Percentiles rank a stretch among this genome's conserved stretches.
Conservation (phyloP, 2,329 filamentous ascomycete genomes). For the Onygenales sp. region DNA sequence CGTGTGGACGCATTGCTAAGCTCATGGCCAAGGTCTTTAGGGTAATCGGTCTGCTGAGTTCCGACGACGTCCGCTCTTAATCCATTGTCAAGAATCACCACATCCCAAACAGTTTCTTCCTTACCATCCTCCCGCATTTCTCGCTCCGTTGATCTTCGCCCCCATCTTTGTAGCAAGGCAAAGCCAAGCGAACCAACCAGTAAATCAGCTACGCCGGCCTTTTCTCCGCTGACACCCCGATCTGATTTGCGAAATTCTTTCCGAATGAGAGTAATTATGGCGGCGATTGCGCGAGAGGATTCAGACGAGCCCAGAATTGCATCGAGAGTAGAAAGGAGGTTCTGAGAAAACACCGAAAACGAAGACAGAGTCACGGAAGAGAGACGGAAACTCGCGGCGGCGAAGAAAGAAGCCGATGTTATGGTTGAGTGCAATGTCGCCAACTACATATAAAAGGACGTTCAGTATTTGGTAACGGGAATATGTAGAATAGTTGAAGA, state of each 20-base stretch:
- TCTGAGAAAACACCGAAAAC: slow-evolving; percentile 33
- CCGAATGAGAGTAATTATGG: slow-evolving; percentile 38
- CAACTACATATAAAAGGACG: slow-evolving; percentile 22
- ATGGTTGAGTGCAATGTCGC: slow-evolving; percentile 35
- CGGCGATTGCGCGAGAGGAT: slow-evolving; percentile 38
- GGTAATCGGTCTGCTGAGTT: slow-evolving; percentile 27
- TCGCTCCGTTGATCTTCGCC: slow-evolving; percentile 34
- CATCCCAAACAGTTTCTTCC: slow-evolving; percentile 38
- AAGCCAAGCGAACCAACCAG: slow-evolving; percentile 36
- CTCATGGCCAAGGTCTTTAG: slow-evolving; percentile 33
- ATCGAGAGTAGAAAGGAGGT: slow-evolving; percentile 36
- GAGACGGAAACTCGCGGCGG: slow-evolving; percentile 37
- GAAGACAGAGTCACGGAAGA: slow-evolving; percentile 36
- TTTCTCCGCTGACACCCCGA: slow-evolving; percentile 18
- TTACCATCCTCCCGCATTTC: slow-evolving; percentile 31
- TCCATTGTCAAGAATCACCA: slow-evolving; percentile 39
- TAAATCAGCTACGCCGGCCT: slow-evolving; percentile 34
- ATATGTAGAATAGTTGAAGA: not conserved
- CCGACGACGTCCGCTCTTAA: slow-evolving; percentile 37
- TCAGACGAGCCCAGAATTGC: slow-evolving; percentile 40
- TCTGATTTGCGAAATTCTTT: slow-evolving; percentile 34
- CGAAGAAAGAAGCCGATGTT: slow-evolving; percentile 38
- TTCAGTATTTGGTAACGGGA: slow-evolving; percentile 6
- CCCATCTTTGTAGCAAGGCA: slow-evolving; percentile 38
- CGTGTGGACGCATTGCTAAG: slow-evolving; percentile 33